phyloP scores from a whole-genome alignment of 805 yeast genomes.

The Ogataea nonfermentans region DNA sequence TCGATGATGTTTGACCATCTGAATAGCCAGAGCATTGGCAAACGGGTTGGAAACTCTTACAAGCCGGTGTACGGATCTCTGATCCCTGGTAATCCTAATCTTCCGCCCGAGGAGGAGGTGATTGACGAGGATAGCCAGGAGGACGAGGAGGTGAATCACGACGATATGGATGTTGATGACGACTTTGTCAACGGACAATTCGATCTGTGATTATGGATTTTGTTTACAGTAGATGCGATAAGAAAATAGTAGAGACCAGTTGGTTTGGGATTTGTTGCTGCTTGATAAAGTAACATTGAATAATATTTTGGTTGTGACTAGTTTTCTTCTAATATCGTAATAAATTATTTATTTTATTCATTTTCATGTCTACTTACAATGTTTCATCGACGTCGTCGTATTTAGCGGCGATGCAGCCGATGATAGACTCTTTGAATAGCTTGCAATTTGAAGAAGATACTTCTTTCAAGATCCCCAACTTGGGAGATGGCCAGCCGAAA shows the following conservation, averaged over 20 bases:
- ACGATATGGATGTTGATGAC: conserved; percentile 57
- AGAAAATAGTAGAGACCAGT: not conserved
- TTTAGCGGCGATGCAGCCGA: conserved; percentile 74
- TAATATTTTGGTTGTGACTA: no score
- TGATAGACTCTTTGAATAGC: conserved; percentile 48
- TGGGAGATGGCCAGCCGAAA: conserved; percentile 34
- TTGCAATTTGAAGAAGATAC: conserved; percentile 30
- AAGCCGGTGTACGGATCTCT: conserved; percentile 57
- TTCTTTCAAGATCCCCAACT: conserved; percentile 28
- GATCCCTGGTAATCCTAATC: conserved; percentile 74
- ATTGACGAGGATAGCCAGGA: conserved; percentile 65
- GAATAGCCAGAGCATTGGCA: conserved; percentile 33
- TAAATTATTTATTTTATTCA: not conserved
- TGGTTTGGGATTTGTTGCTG: not conserved
- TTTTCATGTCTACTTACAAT: conserved; percentile 48
- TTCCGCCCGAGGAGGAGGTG: conserved; percentile 82
- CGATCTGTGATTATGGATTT: conserved; percentile 49
- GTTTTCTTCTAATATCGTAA: not conserved
- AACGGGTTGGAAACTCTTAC: conserved; percentile 39
- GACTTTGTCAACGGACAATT: conserved; percentile 89
- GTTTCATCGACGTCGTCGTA: conserved; percentile 70
- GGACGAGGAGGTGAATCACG: conserved; percentile 39
- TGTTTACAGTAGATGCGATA: not conserved
- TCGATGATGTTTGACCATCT: conserved; percentile 88
- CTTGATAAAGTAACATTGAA: not conserved